phyloP scores from a whole-genome alignment of 129 eudicot genomes.

The Heracleum sosnowskyi region DNA sequence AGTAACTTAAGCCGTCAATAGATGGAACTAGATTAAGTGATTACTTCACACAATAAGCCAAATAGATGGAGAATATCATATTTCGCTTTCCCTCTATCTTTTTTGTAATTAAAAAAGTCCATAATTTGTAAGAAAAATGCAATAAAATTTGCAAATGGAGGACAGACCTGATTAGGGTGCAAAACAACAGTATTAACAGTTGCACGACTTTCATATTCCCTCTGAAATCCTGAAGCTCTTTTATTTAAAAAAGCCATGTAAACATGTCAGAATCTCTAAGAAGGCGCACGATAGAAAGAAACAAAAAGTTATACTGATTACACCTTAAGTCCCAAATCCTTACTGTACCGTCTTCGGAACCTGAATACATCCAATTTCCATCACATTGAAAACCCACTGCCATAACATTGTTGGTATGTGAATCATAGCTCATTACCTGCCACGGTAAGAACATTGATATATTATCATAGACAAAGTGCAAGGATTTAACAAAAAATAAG shows the following conservation, averaged over 20 bases:
- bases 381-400: conserved; percentile 96
- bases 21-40: not conserved
- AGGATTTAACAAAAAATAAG: not conserved
- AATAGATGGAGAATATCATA: not conserved
- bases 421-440: conserved; percentile 95
- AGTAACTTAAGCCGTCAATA: not conserved
- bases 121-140: not conserved
- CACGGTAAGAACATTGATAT: conserved; percentile 12
- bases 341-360: conserved; percentile 98
- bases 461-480: not conserved
- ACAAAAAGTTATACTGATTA: conserved; percentile 1
- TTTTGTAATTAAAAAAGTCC: not conserved
- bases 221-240: conserved; percentile 97
- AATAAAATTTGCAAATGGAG: not conserved
- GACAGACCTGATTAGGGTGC: conserved; percentile 98
- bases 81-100: not conserved
- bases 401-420: conserved; percentile 93
- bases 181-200: conserved; percentile 97
- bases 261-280: not conserved
- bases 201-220: conserved; percentile 98
- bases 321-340: conserved; percentile 97
- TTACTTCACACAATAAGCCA: not conserved
- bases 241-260: not conserved
- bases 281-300: not conserved
- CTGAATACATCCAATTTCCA: conserved; percentile 98